Evolutionary conservation across 495 filamentous ascomycete genomes (phyloP), one percentile per base, ranked within the genome.

Genomic region (Poronia punctata): DNA sequence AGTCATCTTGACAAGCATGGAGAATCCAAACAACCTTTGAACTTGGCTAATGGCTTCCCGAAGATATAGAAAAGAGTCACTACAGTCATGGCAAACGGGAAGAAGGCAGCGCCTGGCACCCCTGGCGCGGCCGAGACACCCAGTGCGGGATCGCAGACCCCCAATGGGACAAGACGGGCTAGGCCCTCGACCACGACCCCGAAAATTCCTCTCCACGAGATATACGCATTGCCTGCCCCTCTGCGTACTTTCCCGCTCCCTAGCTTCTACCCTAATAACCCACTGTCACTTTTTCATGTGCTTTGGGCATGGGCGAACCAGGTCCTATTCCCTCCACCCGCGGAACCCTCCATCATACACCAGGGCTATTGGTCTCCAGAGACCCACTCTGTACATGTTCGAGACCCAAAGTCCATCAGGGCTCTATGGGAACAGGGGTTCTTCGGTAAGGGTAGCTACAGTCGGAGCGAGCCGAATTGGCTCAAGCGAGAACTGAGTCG

Each of bases 351-450:
- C 1, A 53, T 66, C 4, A 60, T 79, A 31, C 83, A 93, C 55
- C 67, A 75, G 28, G 88, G 79, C 23, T 73, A 75, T 50, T 95
- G 90, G 68, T 86, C 85, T 24, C 63, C 74, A 1, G 79, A 82
- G 40, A 93, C 88, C 9, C 74, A 82, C 3, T 87, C 88, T 3
- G 73, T 97, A 3, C 88, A 96, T 60, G 76, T 99, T 24, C 86
- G 79, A 8, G 83, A 95, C 53, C 65, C 76, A 28, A 67, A 67
- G 23, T 75, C 85, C 2, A 80, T 93, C 33, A 74, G 82, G 25
- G 84, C 80, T 7, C 65, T 99, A 19, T 99, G 92, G 92, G 83
- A 95, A 58, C 81, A 86, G 56, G 92, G 92, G 1, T 97, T 97
- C 62, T 99, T 87, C 59, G 92, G 92, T 29, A 96, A 95, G 62